Evolutionary conservation across 2,329 filamentous ascomycete species (phyloP), one percentile per base, ranked within the genome.

Genomic region (Lachnellula suecica): DNA sequence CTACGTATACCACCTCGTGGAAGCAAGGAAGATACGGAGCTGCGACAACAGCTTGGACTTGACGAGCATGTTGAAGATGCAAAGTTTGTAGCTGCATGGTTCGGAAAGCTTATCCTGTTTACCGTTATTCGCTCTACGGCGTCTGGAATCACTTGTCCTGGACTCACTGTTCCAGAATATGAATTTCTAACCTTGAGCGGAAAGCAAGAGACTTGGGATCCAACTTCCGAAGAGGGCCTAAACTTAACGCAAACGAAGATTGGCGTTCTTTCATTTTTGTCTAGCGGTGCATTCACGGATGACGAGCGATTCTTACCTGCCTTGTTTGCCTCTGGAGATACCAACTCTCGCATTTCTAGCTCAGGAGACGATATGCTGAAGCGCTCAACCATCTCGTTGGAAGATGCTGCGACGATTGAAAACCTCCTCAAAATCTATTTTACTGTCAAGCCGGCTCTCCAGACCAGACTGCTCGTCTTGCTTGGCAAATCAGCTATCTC

Each of bases 321-420:
- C 1, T 72, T 97, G 1, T 91, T 89, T 66, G 91, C 92, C 4
- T 87, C 91, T 23, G 86, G 91, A 0, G 92, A 92, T 70, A 75
- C 85, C 1, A 94, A 97, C 59, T 90, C 86, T 31, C 82, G 87
- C 8, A 85, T 97, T 34, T 85, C 89, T 10, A 84, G 88, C n/a
- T 74, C 90, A n/a, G 93, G 89, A 0, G 91, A 97, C 51, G 91
- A 96, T 62, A 82, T 95, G 44, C 71, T 97, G 59, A 99, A 97
- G 71, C 80, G 92, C 59, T 88, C 83, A 25, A 79, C 83, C 2
- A 81, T 89, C 8, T 84, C 88, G 8, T 74, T 97, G 23, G 93
- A 97, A 67, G 80, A 90, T 56, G 63, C 75, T 9, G 61, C 68
- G 1, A 70, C 91, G 2, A 77, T 96, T 3, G 72, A 79, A 51